Evolutionary conservation across 2,329 filamentous ascomycete genomes (phyloP).

Genomic region (Bipolaris sorokiniana): DNA sequence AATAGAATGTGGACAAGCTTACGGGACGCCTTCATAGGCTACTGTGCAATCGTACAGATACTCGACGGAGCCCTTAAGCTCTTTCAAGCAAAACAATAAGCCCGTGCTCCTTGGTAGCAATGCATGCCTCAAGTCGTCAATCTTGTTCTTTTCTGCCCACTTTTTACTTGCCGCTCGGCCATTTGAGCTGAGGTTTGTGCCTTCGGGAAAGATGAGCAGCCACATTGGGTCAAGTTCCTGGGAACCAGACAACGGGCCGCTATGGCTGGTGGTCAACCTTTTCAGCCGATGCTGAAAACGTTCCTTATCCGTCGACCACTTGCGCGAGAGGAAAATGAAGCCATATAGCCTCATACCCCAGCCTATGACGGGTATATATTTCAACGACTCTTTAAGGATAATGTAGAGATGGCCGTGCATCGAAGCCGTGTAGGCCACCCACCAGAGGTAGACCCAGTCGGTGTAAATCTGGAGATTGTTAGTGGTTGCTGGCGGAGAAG

Average conservation of each 20-base stretch:
- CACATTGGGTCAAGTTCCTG: constrained; percentile 78
- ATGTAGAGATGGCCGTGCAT: constrained; percentile 90
- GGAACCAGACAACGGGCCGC: constrained; percentile 47
- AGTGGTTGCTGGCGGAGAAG: constrained; percentile 6
- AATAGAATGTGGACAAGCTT: constrained; percentile 54
- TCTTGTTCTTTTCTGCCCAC: constrained; percentile 76
- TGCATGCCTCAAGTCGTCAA: constrained; percentile 72
- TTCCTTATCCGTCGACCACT: constrained; percentile 80
- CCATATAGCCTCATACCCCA: constrained; percentile 84
- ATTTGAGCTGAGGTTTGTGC: constrained; percentile 81
- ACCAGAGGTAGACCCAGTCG: constrained; percentile 94
- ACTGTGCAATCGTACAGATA: constrained; percentile 94
- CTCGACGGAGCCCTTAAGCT: constrained; percentile 75
- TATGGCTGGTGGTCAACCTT: constrained; percentile 66
- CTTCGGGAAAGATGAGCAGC: constrained; percentile 86
- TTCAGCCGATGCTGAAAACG: constrained; percentile 75
- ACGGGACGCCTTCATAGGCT: constrained; percentile 92
- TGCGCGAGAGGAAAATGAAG: constrained; percentile 93
- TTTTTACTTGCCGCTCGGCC: constrained; percentile 70
- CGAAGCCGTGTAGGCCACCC: constrained; percentile 77
- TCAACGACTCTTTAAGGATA: constrained; percentile 86
- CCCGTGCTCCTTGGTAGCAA: constrained; percentile 82
- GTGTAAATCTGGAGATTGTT: constrained; percentile 69
- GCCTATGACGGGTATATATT: constrained; percentile 80
- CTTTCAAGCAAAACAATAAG: constrained; percentile 77